Percentiles rank a stretch among this genome's conserved stretches.
phyloP scores from a whole-genome alignment of 2,329 filamentous ascomycete genomes.

The Colletotrichum phormii region DNA sequence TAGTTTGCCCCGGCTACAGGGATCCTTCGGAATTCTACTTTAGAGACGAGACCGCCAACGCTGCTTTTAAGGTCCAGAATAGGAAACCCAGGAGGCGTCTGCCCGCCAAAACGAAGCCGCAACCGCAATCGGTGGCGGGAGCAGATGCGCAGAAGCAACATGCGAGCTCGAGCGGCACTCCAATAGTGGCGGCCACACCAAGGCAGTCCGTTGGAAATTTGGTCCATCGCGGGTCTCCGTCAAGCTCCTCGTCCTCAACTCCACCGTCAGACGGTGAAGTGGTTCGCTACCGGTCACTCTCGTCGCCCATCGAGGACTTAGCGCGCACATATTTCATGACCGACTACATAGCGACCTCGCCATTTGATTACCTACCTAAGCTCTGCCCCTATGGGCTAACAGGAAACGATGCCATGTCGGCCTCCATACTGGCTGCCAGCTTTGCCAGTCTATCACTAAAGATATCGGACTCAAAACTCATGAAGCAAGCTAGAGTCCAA shows the following conservation, averaged over 20 bases:
- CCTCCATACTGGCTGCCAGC: slow-evolving; percentile 40
- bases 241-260: slow-evolving; percentile 3
- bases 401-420: slow-evolving; percentile 38
- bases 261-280: not conserved
- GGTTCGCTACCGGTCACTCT: slow-evolving; percentile 25
- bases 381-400: slow-evolving; percentile 32
- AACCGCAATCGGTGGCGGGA: not conserved
- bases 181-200: not conserved
- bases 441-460: slow-evolving; percentile 41
- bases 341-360: slow-evolving; percentile 41
- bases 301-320: slow-evolving; percentile 21
- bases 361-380: slow-evolving; percentile 42
- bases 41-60: slow-evolving; percentile 42
- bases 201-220: not conserved
- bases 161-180: not conserved
- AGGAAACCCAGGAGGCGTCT: slow-evolving; percentile 21
- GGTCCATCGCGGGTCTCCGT: not conserved
- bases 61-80: slow-evolving; percentile 37
- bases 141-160: not conserved
- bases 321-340: slow-evolving; percentile 42
- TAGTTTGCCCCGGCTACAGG: slow-evolving; percentile 42
- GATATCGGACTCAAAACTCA: slow-evolving; percentile 23
- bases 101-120: slow-evolving; percentile 8
- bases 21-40: slow-evolving; percentile 41
- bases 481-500: slow-evolving; percentile 38